phyloP scores from a whole-genome alignment of 2,329 filamentous ascomycete genomes.

The Plectosphaerella sp. region DNA sequence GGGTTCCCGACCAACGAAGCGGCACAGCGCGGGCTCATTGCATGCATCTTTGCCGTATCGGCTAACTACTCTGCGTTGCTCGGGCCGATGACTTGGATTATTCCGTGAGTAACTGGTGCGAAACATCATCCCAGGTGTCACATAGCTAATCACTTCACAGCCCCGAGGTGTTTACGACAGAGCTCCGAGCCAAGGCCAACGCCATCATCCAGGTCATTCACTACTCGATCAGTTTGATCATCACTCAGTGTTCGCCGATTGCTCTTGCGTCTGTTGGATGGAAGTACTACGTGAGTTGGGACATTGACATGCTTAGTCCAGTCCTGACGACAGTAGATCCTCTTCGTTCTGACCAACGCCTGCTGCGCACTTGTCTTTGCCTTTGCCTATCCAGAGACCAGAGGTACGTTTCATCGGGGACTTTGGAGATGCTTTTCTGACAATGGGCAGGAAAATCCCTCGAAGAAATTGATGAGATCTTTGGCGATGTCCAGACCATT shows the following conservation, averaged over 20 bases:
- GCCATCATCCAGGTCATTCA: conserved; percentile 34
- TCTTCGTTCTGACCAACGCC: conserved; percentile 32
- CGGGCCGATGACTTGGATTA: conserved; percentile 37
- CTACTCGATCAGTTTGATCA: conserved; percentile 33
- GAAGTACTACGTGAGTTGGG: conserved; percentile 31
- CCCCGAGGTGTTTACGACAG: conserved; percentile 34
- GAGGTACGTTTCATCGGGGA: conserved; percentile 16
- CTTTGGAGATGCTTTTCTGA: conserved; percentile 2
- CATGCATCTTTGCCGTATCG: conserved; percentile 35
- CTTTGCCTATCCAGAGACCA: conserved; percentile 30
- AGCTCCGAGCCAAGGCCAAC: conserved; percentile 34
- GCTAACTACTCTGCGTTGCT: conserved; percentile 30
- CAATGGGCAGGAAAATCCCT: conserved; percentile 28
- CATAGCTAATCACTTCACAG: conserved; percentile 11
- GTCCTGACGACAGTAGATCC: conserved; percentile 18
- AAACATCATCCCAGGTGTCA: no score
- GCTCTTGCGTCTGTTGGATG: conserved; percentile 31
- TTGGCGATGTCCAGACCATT: conserved; percentile 28
- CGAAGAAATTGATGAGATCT: conserved; percentile 34
- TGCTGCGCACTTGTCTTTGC: conserved; percentile 29
- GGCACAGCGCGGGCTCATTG: conserved; percentile 31
- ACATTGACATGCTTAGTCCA: background rate
- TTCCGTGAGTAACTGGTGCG: conserved; percentile 25
- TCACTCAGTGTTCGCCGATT: conserved; percentile 35
- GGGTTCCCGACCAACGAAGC: conserved; percentile 29